Percentiles rank a stretch among this genome's conserved stretches.
These are phyloP conservation scores for Fusarium concolor DNA, from an alignment of 2,329 filamentous ascomycete species.

Conservation along the genomic window DNA sequence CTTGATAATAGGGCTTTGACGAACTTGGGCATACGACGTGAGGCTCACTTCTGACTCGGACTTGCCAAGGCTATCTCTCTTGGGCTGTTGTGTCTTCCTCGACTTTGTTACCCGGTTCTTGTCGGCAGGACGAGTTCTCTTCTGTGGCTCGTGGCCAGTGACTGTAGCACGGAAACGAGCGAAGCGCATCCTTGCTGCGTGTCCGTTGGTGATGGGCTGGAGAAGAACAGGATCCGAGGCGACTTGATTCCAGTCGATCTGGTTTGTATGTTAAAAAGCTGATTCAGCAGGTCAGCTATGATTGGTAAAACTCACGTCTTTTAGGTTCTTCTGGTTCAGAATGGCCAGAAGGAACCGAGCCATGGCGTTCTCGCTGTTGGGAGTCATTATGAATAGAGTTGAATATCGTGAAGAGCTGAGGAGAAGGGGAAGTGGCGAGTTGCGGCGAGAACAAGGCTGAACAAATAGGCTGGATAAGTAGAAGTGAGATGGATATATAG, in stretches of 20 bases:
- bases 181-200: conserved; percentile 71
- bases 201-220: conserved; percentile 68
- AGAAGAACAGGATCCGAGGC: conserved; percentile 65
- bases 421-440: conserved; percentile 2
- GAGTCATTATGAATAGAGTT: conserved; percentile 57
- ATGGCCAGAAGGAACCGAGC: conserved; percentile 70
- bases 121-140: conserved; percentile 56
- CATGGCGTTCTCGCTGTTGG: conserved; percentile 68
- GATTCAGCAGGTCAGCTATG: background rate
- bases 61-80: conserved; percentile 55
- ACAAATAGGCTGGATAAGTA: conserved; percentile 31
- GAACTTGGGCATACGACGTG: conserved; percentile 48
- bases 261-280: conserved; percentile 29
- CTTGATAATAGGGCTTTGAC: conserved; percentile 49
- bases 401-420: background rate
- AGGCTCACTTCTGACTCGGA: conserved; percentile 51
- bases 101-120: conserved; percentile 61
- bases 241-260: conserved; percentile 72
- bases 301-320: conserved; percentile 62
- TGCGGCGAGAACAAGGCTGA: conserved; percentile 28
- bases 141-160: conserved; percentile 61
- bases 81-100: conserved; percentile 52
- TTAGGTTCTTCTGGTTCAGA: conserved; percentile 69
- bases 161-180: conserved; percentile 64
- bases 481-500: conserved; percentile 27